These are phyloP conservation scores for Eucalyptus marginata DNA, from an alignment of 345 rosid species.

Conservation along the genomic window DNA sequence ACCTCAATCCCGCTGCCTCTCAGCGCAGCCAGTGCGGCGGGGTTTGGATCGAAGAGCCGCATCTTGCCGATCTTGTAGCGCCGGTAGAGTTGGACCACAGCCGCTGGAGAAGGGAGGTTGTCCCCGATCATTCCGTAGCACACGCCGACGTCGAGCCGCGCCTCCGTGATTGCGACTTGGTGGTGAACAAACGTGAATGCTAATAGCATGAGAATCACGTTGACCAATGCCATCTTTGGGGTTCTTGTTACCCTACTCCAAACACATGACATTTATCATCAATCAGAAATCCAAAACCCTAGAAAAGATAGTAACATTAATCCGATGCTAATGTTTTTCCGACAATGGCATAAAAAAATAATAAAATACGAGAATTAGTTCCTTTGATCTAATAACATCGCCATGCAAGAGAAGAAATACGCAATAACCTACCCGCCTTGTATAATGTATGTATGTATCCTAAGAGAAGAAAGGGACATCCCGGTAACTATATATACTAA, in stretches of 20 bases:
- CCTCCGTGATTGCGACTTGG: not conserved
- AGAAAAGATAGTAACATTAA: not conserved
- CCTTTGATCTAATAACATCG: not conserved
- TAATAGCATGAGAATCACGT: not conserved
- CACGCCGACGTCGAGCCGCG: not conserved
- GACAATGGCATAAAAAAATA: not conserved
- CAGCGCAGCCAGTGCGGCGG: not conserved
- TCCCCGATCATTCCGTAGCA: not conserved
- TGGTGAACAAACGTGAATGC: not conserved
- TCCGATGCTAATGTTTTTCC: not conserved
- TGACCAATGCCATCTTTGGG: not conserved
- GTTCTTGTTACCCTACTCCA: not conserved
- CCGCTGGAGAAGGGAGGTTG: not conserved
- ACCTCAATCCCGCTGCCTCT: not conserved
- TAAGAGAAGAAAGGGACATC: not conserved
- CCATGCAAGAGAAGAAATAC: not conserved
- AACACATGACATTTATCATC: not conserved
- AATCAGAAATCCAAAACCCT: not conserved
- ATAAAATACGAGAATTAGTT: not conserved
- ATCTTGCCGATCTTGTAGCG: not conserved
- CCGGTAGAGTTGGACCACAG: not conserved
- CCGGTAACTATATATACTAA: not conserved
- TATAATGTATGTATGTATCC: not conserved
- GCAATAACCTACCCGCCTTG: not conserved
- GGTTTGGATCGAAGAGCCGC: not conserved